Evolutionary conservation across 345 rosid genomes (phyloP).

Genomic region (Salix koriyanagi): DNA sequence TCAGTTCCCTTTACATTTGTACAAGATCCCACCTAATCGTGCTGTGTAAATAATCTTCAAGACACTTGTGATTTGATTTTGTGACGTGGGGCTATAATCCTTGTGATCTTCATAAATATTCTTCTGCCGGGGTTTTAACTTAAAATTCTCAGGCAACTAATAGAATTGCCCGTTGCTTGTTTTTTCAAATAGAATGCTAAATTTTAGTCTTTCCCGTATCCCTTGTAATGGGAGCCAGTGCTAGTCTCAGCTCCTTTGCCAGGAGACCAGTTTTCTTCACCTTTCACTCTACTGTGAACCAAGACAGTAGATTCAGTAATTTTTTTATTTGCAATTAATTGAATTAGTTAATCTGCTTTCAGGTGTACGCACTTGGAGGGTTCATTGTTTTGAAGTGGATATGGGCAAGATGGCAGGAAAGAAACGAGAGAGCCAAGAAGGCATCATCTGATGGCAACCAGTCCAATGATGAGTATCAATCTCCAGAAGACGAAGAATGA

Average conservation of each 20-base stretch:
- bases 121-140: background rate
- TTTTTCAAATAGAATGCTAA: background rate
- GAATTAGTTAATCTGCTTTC: constrained; percentile 6
- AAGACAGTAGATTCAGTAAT: background rate
- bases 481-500: constrained; percentile 25
- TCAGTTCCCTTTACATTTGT: background rate
- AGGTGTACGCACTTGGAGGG: constrained; percentile 85
- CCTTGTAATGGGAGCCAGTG: background rate
- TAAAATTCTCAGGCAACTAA: background rate
- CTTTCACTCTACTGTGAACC: background rate
- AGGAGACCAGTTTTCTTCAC: background rate
- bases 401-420: constrained; percentile 85
- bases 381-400: constrained; percentile 73
- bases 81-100: background rate
- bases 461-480: constrained; percentile 18
- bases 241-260: background rate
- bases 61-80: background rate
- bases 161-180: background rate
- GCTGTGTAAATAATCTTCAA: background rate
- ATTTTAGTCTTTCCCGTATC: background rate
- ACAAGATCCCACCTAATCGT: background rate
- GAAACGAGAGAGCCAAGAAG: constrained; percentile 45
- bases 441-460: constrained; percentile 27
- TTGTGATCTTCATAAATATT: background rate
- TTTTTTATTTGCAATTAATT: too few relatives aligned